phyloP scores from a whole-genome alignment of 305 asterid species.

The Fraxinus albicans region DNA sequence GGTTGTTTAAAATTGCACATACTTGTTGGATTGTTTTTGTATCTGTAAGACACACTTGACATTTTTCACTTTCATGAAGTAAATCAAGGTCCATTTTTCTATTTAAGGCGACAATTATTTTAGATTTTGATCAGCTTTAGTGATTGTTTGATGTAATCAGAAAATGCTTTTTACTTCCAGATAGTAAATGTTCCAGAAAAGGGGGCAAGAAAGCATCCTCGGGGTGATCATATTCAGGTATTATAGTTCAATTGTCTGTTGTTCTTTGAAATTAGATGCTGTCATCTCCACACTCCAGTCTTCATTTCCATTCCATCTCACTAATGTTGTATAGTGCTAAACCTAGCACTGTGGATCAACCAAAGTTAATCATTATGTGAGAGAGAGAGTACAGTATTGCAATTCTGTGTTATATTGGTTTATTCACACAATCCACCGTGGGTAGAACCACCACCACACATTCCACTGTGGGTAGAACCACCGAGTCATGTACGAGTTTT shows the following conservation, averaged over 20 bases:
- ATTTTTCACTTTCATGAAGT: neutral
- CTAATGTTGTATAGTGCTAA: constrained; percentile 5
- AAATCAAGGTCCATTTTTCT: neutral
- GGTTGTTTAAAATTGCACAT: neutral
- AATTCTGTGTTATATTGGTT: neutral
- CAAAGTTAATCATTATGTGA: neutral
- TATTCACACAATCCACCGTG: neutral
- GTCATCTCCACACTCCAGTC: constrained; percentile 7
- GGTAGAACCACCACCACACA: too few relatives aligned
- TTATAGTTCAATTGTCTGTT: constrained; percentile 10
- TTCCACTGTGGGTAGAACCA: too few relatives aligned
- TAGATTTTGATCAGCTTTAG: constrained; percentile 15
- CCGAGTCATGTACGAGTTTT: neutral
- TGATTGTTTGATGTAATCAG: neutral
- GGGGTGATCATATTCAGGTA: constrained; percentile 92
- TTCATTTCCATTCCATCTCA: neutral
- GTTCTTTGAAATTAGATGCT: constrained; percentile 20
- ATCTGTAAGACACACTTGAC: constrained; percentile 11
- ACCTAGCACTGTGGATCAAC: constrained; percentile 5
- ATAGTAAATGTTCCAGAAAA: constrained; percentile 94
- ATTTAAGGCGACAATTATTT: neutral
- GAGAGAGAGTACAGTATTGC: neutral
- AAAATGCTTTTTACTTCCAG: constrained; percentile 40
- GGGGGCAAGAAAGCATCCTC: constrained; percentile 94
- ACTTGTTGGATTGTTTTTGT: neutral